Conservation (phyloP, 129 eudicot genomes). For the Rutidosis leptorrhynchoides region DNA sequence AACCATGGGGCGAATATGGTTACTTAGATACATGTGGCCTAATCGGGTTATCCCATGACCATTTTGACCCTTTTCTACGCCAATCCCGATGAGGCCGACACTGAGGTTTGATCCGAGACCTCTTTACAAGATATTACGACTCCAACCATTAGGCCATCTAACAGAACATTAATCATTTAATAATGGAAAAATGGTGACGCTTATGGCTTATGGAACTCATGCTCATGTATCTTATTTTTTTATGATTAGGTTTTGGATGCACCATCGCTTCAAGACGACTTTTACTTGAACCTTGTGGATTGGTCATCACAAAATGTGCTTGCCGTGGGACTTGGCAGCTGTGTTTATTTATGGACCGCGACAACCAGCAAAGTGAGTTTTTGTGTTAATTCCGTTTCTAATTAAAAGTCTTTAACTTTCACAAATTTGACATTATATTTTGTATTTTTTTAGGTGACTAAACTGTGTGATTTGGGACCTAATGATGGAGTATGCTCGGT, state of each 20-base stretch:
- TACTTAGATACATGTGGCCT: no score
- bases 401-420: not conserved
- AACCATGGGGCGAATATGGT: no score
- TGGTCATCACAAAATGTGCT: constrained; percentile 99
- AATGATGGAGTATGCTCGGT: constrained; percentile 89
- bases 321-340: constrained; percentile 96
- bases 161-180: no score
- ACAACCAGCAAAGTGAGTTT: constrained; percentile 83
- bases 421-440: not conserved
- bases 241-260: constrained; percentile 82
- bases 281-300: constrained; percentile 95
- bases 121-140: no score
- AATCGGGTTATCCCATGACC: no score
- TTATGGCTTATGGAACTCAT: not conserved
- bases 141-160: no score
- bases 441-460: constrained; percentile 64
- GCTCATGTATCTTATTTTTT: not conserved
- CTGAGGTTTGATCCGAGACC: no score
- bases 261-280: constrained; percentile 96
- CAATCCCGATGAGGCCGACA: no score
- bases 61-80: no score
- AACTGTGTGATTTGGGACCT: constrained; percentile 94
- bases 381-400: not conserved
- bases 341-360: constrained; percentile 96
- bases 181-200: not conserved